Percentiles rank a stretch among this genome's conserved stretches.
phyloP scores from a whole-genome alignment of 768 basidiomycete species.

The Amyloporia xantha region DNA sequence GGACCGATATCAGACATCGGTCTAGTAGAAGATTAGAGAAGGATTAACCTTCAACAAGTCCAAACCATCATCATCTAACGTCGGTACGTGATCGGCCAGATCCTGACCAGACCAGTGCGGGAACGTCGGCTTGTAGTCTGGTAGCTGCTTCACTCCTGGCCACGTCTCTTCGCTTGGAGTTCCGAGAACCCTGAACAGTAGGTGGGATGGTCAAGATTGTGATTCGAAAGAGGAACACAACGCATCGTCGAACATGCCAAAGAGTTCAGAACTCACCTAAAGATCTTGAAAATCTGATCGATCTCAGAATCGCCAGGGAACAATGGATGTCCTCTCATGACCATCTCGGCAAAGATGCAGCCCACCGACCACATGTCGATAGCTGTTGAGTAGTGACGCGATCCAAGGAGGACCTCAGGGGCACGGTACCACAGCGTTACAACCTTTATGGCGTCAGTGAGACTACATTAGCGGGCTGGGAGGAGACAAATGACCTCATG shows the following conservation, averaged over 20 bases:
- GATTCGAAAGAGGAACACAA: background rate
- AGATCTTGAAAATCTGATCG: conserved; percentile 99
- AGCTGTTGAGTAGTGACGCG: conserved; percentile 93
- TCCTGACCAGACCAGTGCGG: conserved; percentile 89
- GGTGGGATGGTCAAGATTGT: conserved; percentile 6
- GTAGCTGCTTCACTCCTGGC: conserved; percentile 83
- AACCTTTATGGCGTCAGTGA: conserved; percentile 50
- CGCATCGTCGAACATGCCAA: background rate
- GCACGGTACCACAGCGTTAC: conserved; percentile 99
- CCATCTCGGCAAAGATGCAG: conserved; percentile 99
- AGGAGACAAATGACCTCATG: conserved; percentile 63
- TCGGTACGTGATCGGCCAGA: conserved; percentile 55
- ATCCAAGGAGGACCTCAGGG: conserved; percentile 93
- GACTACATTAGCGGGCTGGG: background rate
- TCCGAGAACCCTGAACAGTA: conserved; percentile 67
- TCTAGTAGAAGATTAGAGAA: background rate
- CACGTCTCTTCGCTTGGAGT: conserved; percentile 89
- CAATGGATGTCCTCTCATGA: conserved; percentile 79
- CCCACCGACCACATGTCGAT: conserved; percentile 99
- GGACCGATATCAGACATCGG: too few species aligned
- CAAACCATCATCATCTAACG: conserved; percentile 70
- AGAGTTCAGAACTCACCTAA: conserved; percentile 54
- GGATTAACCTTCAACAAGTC: conserved; percentile 65
- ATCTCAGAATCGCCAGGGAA: conserved; percentile 99
- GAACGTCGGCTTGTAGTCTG: conserved; percentile 96